These are phyloP conservation scores for Rhodomyrtus tomentosa DNA, from an alignment of 345 rosid genomes.

Conservation along the genomic window DNA sequence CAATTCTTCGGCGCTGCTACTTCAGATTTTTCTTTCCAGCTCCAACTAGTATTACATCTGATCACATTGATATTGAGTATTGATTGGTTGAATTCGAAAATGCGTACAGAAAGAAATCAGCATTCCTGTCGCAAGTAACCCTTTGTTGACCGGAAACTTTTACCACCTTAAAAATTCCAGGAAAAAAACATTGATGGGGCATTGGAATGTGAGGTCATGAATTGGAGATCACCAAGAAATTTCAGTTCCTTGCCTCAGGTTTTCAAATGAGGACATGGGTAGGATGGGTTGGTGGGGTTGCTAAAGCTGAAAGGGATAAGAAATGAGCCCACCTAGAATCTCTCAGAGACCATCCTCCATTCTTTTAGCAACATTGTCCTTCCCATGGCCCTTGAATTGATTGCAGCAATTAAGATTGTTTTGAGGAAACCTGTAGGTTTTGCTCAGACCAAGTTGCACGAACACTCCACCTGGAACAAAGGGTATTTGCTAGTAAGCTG, in stretches of 20 bases:
- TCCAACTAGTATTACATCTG: too few relatives aligned
- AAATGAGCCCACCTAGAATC: background rate
- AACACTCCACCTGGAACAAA: background rate
- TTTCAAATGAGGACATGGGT: background rate
- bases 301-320: background rate
- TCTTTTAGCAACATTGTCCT: background rate
- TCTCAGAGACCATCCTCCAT: background rate
- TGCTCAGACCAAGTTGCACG: background rate
- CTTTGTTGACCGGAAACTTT: background rate
- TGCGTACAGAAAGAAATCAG: background rate
- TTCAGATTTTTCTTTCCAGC: too few relatives aligned
- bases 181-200: background rate
- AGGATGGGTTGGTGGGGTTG: background rate
- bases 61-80: background rate
- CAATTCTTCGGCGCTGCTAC: background rate
- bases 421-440: background rate
- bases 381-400: background rate
- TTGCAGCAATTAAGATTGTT: background rate
- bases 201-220: background rate
- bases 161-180: background rate
- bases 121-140: background rate
- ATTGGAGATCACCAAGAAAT: background rate
- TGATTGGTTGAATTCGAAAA: background rate
- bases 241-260: background rate
- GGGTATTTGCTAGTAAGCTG: background rate